Evolutionary conservation across 2,329 filamentous ascomycete species (phyloP), one percentile per base, ranked within the genome.

Genomic region (Pestalotiopsis sp.): DNA sequence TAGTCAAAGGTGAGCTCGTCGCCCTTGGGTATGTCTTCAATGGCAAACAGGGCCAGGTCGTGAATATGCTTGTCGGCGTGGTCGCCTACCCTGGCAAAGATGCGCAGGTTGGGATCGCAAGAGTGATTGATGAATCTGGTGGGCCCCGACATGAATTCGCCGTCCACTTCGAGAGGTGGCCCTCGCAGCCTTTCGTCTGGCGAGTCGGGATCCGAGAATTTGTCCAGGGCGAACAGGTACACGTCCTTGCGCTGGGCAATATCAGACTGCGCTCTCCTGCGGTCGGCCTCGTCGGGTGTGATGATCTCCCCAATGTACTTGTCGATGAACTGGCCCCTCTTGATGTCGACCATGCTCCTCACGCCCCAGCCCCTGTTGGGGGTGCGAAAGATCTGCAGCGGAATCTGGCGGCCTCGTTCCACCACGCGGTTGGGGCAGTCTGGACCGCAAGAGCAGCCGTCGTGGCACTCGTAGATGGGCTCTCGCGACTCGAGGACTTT

Each of bases 61-160:
- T 95, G 94, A 6, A 95, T 85, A 61, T 89, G 86, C 69, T 90
- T 89, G 74, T 95, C 92, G 0, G 91, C 88, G 70, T 93, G 91
- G 75, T 95, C 93, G 65, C 92, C 92, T 1, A 93, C 91, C 1
- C 93, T 89, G 0, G 92, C 92, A 79, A 95, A 95, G 70, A 94
- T 93, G 14, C 91, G 85, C 75, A 94, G 86, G 75, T 95, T 95
- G 0, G 93, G 93, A 4, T 93, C 88, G 77, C 93, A 95, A 2
- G 89, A 92, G 78, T 96, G 93, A 74, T 96, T 96, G 78, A 95
- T 92, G 79, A 95, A 96, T 2, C 93, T 87, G 0, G 92, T 93
- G 0, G 92, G 92, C 0, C 92, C 92, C 0, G 93, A 92, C 83
- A 91, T 89, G 77, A 92, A 92, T 77, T 95, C 91, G 12, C 93